These are phyloP conservation scores for Penicillium sclerotigenum DNA, from an alignment of 2,329 filamentous ascomycete genomes.

Conservation along the genomic window DNA sequence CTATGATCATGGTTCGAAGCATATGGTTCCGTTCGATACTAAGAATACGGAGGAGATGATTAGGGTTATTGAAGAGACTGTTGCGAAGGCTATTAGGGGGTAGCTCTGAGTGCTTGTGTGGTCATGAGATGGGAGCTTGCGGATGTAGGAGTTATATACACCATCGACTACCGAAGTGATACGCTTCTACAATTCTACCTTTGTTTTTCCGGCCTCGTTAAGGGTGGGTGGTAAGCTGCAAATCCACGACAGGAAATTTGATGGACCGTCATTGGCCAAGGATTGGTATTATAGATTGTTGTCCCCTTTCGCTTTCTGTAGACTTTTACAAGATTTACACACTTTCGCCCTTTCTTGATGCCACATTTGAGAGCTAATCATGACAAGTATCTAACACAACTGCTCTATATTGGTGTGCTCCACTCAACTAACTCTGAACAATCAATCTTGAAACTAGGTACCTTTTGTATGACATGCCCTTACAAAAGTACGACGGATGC, in stretches of 20 bases:
- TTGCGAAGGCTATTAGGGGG: conserved; percentile 21
- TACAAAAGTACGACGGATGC: too few species aligned
- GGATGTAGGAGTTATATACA: neutral
- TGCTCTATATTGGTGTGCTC: neutral
- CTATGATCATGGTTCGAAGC: conserved; percentile 39
- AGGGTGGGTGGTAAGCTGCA: too few species aligned
- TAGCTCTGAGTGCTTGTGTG: neutral
- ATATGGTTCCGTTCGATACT: conserved; percentile 35
- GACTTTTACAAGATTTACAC: neutral
- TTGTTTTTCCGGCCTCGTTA: neutral
- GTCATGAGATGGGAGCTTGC: neutral
- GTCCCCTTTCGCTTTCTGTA: neutral
- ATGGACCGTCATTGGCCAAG: too few species aligned
- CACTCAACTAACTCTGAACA: too few species aligned
- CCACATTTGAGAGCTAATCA: neutral
- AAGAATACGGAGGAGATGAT: conserved; percentile 30
- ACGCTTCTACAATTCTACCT: neutral
- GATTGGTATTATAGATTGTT: too few species aligned
- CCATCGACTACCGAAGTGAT: neutral
- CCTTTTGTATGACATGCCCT: too few species aligned
- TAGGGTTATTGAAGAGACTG: conserved; percentile 25
- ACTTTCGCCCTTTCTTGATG: neutral
- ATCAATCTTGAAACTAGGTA: too few species aligned
- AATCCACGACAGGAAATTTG: too few species aligned
- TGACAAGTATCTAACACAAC: neutral